phyloP scores from a whole-genome alignment of 805 yeast species.

The Yarrowia osloensis region DNA sequence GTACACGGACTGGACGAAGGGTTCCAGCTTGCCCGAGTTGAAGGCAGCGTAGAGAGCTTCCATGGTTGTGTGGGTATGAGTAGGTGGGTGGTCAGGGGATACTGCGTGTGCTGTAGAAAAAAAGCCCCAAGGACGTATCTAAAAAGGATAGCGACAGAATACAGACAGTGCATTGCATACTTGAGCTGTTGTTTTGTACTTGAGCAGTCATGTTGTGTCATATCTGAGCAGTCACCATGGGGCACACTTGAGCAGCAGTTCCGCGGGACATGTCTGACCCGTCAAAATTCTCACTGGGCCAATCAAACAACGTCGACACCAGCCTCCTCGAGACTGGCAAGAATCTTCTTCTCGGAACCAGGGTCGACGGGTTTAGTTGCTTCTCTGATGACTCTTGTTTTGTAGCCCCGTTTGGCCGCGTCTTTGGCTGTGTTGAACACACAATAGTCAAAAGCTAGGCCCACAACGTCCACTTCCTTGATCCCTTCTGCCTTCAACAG shows the following conservation, averaged over 20 bases:
- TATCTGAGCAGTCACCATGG: too few relatives aligned
- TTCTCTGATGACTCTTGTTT: conserved; percentile 52
- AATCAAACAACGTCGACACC: background rate
- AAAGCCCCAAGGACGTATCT: background rate
- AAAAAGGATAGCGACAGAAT: background rate
- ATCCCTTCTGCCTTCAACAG: conserved; percentile 52
- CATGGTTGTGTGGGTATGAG: background rate
- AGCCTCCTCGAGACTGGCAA: background rate
- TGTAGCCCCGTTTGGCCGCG: conserved; percentile 60
- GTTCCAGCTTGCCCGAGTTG: conserved; percentile 1
- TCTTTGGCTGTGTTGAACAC: conserved; percentile 78
- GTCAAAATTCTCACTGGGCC: too few relatives aligned
- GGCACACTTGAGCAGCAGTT: too few relatives aligned
- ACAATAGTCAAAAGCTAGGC: conserved; percentile 85
- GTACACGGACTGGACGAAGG: conserved; percentile 3
- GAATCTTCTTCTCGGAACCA: background rate
- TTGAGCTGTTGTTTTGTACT: background rate
- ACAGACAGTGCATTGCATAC: background rate
- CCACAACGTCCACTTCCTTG: conserved; percentile 69
- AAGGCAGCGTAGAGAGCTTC: conserved; percentile 5
- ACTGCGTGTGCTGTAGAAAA: background rate
- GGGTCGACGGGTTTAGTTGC: conserved; percentile 7
- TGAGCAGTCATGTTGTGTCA: background rate
- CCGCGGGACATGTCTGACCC: background rate
- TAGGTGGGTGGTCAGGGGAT: too few relatives aligned